Evolutionary conservation across 2,329 filamentous ascomycete genomes (phyloP), one percentile per base, ranked within the genome.

Genomic region (Coniochaeta ligniaria): DNA sequence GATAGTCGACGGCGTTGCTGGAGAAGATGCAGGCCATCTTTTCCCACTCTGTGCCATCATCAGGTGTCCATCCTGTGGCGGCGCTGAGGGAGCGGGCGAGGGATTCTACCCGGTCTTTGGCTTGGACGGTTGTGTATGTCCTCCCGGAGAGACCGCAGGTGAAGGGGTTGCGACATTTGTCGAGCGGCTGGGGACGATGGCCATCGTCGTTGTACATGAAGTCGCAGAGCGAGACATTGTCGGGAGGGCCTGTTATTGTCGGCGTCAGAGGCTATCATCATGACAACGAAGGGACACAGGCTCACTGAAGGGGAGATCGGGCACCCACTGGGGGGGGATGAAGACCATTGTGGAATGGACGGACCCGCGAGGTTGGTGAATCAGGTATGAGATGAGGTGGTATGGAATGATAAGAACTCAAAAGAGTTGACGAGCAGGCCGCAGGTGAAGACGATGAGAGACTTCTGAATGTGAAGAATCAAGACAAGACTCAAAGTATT

Each of bases 21-120:
- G 85, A 86, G 73, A 90, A 93, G 41, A 92, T 78, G 3, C 80
- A 86, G 50, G 89, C 74, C 22, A 91, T 86, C 73, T 92, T 93
- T 66, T 93, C 89, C 85, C 87, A 92, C 68, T 91, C 88, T 0
- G 83, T 83, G 6, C 87, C 89, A 58, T 83, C 71, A 65, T 91
- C 88, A 2, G 87, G 83, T n/a, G 79, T 70, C 83, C 89, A 91
- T 59, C 84, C 22, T 80, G 83, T 55, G 86, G 60, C 4, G 66
- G 52, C 1, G 68, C 36, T 36, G 56, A 59, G 45, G 3, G 47
- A 5, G 3, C 47, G 9, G 1, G 24, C 47, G 4, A 31, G 22
- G 6, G 9, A n/a, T 17, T 66, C 67, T 33, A 61, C 57, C 4
- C 67, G 63, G 33, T 56, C 58, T 14, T 22, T 36, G 11, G 60